Evolutionary conservation across 495 filamentous ascomycete genomes (phyloP).

Genomic region (Cryomyces minteri): DNA sequence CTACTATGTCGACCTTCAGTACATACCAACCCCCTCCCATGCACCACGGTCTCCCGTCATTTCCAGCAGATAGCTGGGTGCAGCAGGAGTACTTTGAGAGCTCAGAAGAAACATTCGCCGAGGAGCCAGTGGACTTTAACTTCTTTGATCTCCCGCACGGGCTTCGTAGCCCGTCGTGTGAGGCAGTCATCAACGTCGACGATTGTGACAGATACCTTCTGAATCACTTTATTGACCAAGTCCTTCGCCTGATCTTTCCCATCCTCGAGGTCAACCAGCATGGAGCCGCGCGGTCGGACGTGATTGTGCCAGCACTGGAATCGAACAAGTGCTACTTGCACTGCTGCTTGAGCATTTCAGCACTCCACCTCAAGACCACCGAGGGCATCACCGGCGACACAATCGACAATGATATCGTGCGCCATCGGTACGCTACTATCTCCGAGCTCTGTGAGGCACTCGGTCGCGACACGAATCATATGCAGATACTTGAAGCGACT

Average conservation of each 20-base stretch:
- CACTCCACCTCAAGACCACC: constrained; percentile 83
- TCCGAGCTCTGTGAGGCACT: constrained; percentile 72
- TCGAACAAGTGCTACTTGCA: constrained; percentile 87
- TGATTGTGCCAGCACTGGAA: constrained; percentile 70
- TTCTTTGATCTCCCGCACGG: constrained; percentile 60
- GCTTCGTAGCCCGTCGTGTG: constrained; percentile 30
- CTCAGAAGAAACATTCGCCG: constrained; percentile 38
- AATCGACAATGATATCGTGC: constrained; percentile 82
- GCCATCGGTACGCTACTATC: constrained; percentile 79
- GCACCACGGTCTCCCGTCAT: constrained; percentile 39
- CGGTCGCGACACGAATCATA: constrained; percentile 59
- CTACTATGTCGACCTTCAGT: constrained; percentile 73
- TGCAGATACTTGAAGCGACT: constrained; percentile 81
- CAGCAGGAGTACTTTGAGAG: constrained; percentile 51
- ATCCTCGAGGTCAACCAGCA: constrained; percentile 77
- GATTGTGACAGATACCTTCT: constrained; percentile 74
- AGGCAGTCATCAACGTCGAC: constrained; percentile 66
- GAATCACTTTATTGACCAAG: constrained; percentile 81
- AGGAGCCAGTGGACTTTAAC: constrained; percentile 51
- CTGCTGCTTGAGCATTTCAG: constrained; percentile 88
- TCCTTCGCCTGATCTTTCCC: constrained; percentile 77
- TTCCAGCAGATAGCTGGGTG: constrained; percentile 52
- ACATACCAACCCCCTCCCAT: constrained; percentile 61
- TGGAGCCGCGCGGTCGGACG: constrained; percentile 53
- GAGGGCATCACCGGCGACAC: constrained; percentile 48